These are phyloP conservation scores for Leishmania turanica DNA, from an alignment of 208 protist species.

Conservation along the genomic window DNA sequence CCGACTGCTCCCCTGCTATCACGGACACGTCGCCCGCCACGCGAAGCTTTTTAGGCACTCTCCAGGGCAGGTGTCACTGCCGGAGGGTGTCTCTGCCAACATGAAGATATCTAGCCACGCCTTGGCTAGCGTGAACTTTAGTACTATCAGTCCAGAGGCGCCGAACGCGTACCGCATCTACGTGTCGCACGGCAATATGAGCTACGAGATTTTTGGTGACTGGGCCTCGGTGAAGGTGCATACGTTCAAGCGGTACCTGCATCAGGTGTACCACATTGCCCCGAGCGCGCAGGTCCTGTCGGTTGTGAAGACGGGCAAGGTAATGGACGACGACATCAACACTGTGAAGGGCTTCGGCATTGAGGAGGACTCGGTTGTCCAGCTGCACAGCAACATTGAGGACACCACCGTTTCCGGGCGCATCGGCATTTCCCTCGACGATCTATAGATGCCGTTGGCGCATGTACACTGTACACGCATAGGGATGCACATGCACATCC, in stretches of 20 bases:
- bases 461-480: neutral
- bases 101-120: conserved; percentile 63
- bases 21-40: conserved; percentile 75
- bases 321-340: conserved; percentile 84
- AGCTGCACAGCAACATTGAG: conserved; percentile 52
- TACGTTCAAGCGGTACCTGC: conserved; percentile 88
- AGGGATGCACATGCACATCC: neutral
- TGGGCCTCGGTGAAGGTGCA: conserved; percentile 84
- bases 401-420: conserved; percentile 11
- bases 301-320: conserved; percentile 39
- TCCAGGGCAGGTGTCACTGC: conserved; percentile 60
- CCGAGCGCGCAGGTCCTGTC: conserved; percentile 69
- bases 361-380: conserved; percentile 67
- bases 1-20: conserved; percentile 87
- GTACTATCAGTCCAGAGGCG: conserved; percentile 78
- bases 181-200: conserved; percentile 73
- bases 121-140: conserved; percentile 82
- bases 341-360: conserved; percentile 73
- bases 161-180: conserved; percentile 84
- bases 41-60: conserved; percentile 83
- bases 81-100: conserved; percentile 43
- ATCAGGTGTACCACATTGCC: conserved; percentile 85
- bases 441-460: conserved; percentile 41
- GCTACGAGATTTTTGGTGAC: conserved; percentile 88
- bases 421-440: conserved; percentile 54